Conservation (phyloP, 148 eudicot species). For the Cornus suecica region DNA sequence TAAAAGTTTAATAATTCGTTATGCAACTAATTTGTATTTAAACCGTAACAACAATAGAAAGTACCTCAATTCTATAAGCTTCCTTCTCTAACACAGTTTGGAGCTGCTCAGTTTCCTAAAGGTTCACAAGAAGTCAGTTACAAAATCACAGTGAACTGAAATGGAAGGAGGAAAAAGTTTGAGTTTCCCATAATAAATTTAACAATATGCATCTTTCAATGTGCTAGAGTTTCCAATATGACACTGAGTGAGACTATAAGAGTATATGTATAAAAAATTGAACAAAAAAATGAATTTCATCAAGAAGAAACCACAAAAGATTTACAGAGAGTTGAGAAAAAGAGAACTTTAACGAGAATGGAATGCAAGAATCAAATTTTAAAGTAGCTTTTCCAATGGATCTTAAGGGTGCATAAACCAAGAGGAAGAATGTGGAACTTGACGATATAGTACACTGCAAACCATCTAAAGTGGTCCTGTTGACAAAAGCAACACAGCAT, state of each 20-base stretch:
- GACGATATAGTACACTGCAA: background rate
- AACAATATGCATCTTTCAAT: background rate
- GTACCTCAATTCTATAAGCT: slow-evolving; percentile 73
- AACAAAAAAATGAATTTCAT: background rate
- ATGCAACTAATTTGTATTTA: background rate
- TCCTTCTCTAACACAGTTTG: slow-evolving; percentile 67
- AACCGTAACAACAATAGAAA: background rate
- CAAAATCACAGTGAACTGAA: background rate
- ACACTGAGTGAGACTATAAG: background rate
- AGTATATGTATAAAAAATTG: background rate
- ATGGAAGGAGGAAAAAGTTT: background rate
- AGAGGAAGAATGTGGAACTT: background rate
- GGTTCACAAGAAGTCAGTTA: background rate
- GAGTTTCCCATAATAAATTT: background rate
- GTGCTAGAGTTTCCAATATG: background rate
- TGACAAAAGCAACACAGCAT: background rate
- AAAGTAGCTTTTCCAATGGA: background rate
- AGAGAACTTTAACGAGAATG: background rate
- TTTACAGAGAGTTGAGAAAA: background rate
- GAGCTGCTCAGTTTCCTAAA: slow-evolving; percentile 82
- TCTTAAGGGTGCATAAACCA: slow-evolving; percentile 2
- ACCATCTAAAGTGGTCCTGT: background rate
- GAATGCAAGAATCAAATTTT: background rate
- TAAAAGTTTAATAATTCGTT: background rate
- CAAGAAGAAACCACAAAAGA: background rate